Conservation (phyloP, 1,139 yeast genomes). For the Saccharomyces hybrid region DNA sequence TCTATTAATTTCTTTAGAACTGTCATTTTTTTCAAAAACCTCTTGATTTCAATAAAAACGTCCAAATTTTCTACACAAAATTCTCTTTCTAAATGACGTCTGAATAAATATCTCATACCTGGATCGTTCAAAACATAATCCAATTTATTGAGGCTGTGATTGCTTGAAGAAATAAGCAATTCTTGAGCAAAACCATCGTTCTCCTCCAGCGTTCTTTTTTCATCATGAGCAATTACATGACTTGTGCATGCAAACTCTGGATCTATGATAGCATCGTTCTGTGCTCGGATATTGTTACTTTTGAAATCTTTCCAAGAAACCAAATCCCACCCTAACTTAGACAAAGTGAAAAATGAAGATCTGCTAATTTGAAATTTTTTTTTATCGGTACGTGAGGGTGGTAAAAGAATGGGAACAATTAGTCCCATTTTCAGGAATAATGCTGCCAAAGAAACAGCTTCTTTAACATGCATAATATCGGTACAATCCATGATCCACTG, state of each 20-base stretch:
- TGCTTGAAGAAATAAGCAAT: not conserved
- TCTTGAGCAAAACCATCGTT: not conserved
- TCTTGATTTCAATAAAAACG: constrained; percentile 54
- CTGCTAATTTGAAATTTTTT: constrained; percentile 32
- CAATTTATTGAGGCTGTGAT: constrained; percentile 25
- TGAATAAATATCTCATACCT: constrained; percentile 64
- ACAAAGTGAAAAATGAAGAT: constrained; percentile 35
- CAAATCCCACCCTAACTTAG: constrained; percentile 35
- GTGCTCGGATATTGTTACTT: constrained; percentile 5
- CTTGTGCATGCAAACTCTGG: constrained; percentile 5
- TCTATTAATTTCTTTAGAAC: constrained; percentile 32
- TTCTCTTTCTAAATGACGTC: constrained; percentile 53
- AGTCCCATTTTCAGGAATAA: constrained; percentile 46
- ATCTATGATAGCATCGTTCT: constrained; percentile 5
- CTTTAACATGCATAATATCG: constrained; percentile 50
- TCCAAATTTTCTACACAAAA: constrained; percentile 71
- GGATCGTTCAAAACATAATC: constrained; percentile 61
- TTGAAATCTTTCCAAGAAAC: constrained; percentile 34
- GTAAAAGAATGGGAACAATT: constrained; percentile 37
- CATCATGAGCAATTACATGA: constrained; percentile 7
- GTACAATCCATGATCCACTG: constrained; percentile 93
- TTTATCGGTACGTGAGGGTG: constrained; percentile 30
- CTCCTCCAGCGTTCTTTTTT: constrained; percentile 4
- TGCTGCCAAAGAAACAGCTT: constrained; percentile 57
- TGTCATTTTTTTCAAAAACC: constrained; percentile 36